Conservation (phyloP, 345 rosid species). For the Corymbia maculata region DNA sequence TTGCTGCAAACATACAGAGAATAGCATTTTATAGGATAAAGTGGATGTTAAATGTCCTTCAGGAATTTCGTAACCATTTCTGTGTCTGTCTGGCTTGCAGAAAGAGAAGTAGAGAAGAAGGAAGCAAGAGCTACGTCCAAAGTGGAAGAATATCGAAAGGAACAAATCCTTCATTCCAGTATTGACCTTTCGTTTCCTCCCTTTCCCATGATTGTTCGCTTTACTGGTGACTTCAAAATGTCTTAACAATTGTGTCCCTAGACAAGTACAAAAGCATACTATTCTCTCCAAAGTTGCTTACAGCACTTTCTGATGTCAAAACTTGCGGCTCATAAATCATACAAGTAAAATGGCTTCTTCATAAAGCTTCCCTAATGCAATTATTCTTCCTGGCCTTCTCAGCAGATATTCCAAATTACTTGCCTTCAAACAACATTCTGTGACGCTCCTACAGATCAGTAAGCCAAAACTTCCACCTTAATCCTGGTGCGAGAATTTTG, state of each 20-base stretch:
- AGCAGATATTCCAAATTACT: background rate
- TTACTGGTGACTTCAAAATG: background rate
- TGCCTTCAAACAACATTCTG: background rate
- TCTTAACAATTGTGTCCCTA: background rate
- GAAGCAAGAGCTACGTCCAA: constrained; percentile 8
- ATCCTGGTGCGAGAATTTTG: background rate
- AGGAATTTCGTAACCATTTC: background rate
- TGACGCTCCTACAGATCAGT: background rate
- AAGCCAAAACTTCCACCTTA: background rate
- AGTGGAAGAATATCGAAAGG: constrained; percentile 11
- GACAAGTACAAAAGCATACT: background rate
- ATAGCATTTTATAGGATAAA: background rate
- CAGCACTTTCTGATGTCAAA: background rate
- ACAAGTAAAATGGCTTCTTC: background rate
- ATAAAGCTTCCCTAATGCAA: background rate
- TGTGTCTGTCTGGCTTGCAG: background rate
- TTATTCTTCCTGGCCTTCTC: background rate
- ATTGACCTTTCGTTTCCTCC: background rate
- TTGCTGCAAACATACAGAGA: background rate
- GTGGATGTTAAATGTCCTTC: background rate
- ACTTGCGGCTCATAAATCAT: background rate
- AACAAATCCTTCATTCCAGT: constrained; percentile 12
- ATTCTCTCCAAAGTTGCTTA: background rate
- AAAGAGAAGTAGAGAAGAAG: background rate
- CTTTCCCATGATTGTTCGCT: background rate